These are phyloP conservation scores for Trametes maxima DNA, from an alignment of 768 basidiomycete species.

Conservation along the genomic window DNA sequence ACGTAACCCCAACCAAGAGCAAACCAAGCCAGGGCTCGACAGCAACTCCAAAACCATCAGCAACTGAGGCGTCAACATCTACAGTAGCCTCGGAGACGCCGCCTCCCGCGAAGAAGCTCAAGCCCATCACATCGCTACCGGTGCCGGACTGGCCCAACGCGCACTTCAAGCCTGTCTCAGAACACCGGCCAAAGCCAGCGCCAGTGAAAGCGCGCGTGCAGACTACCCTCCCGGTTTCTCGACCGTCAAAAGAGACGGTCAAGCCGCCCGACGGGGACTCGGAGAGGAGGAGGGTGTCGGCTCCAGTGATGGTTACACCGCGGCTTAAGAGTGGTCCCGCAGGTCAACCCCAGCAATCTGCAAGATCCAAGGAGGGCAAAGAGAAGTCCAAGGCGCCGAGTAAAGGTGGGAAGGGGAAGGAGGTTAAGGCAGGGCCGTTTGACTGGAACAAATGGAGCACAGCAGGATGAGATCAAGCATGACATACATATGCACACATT, in stretches of 20 bases:
- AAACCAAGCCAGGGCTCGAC: background rate
- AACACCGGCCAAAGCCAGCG: constrained; percentile 5
- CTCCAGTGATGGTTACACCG: background rate
- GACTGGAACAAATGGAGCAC: constrained; percentile 22
- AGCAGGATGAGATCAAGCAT: background rate
- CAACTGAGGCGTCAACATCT: background rate
- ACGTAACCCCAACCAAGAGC: background rate
- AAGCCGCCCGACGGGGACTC: background rate
- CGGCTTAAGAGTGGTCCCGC: background rate
- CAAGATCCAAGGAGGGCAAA: background rate
- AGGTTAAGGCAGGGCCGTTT: constrained; percentile 1
- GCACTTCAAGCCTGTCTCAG: constrained; percentile 12
- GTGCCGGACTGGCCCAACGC: constrained; percentile 17
- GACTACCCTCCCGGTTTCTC: constrained; percentile 5
- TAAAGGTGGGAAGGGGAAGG: background rate
- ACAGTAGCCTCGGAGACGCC: background rate
- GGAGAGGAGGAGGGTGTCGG: background rate
- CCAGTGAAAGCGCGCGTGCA: background rate
- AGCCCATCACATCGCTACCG: constrained; percentile 11
- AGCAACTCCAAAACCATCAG: background rate
- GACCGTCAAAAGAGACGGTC: background rate
- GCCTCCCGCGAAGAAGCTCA: constrained; percentile 17
- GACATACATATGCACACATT: background rate
- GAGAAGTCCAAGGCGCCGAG: background rate
- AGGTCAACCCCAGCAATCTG: background rate